Conservation (phyloP, 148 eudicot species). For the Vaccinium corymbosum region DNA sequence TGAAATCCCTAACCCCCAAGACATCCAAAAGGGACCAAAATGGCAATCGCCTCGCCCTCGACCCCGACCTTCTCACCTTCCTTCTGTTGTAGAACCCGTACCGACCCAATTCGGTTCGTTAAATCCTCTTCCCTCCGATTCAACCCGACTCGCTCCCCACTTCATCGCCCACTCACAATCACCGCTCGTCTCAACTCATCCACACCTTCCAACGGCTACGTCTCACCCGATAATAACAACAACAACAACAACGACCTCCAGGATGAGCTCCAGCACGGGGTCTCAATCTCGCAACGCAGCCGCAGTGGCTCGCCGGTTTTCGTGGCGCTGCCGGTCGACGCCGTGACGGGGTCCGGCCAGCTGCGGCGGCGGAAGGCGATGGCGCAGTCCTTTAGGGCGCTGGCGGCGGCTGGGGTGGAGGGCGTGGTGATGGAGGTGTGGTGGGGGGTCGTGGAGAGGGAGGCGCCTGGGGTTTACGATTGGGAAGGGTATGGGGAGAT, state of each 20-base stretch:
- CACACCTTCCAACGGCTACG: conserved; percentile 21
- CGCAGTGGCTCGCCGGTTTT: conserved; percentile 32
- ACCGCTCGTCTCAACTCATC: conserved; percentile 25
- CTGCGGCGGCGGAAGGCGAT: conserved; percentile 32
- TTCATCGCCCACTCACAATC: not conserved
- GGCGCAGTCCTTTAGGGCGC: conserved; percentile 34
- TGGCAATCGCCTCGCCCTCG: conserved; percentile 43
- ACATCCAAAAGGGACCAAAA: not conserved
- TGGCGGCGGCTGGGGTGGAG: conserved; percentile 49
- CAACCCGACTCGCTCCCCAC: not conserved
- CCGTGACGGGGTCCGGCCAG: conserved; percentile 17
- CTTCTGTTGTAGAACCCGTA: conserved; percentile 13
- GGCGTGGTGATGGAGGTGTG: conserved; percentile 80
- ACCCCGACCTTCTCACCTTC: conserved; percentile 29
- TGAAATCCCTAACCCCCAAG: not conserved
- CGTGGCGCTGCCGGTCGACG: conserved; percentile 30
- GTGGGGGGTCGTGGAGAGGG: conserved; percentile 76
- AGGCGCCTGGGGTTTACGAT: conserved; percentile 48
- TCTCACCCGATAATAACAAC: conserved; percentile 18
- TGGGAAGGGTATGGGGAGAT: conserved; percentile 58
- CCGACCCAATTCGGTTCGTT: conserved; percentile 10
- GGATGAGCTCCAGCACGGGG: conserved; percentile 34
- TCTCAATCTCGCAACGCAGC: conserved; percentile 11
- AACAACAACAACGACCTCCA: conserved; percentile 5
- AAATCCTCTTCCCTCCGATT: conserved; percentile 10